These are phyloP conservation scores for Clavispora vitiphila DNA, from an alignment of 805 yeast genomes.

Conservation along the genomic window DNA sequence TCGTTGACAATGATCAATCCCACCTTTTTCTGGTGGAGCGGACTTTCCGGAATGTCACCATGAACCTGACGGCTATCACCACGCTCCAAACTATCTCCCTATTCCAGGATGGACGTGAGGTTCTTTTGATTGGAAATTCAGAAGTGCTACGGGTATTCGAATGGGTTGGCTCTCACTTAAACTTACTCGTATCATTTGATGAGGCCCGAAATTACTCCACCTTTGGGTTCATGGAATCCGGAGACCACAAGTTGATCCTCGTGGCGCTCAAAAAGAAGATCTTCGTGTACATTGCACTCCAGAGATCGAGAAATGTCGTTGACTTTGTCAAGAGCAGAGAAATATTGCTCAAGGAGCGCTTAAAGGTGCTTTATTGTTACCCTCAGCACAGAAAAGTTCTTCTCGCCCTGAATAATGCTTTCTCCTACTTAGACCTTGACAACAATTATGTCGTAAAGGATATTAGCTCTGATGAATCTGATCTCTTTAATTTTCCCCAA, in stretches of 20 bases:
- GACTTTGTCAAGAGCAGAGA: constrained; percentile 23
- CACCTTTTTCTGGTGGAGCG: constrained; percentile 16
- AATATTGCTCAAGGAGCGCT: constrained; percentile 25
- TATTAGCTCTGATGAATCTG: constrained; percentile 17
- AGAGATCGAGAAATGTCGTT: constrained; percentile 27
- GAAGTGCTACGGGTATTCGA: constrained; percentile 24
- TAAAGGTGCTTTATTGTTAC: constrained; percentile 18
- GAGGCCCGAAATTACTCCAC: constrained; percentile 18
- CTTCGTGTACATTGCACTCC: constrained; percentile 21
- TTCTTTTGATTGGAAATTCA: constrained; percentile 21
- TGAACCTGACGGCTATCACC: constrained; percentile 16
- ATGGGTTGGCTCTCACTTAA: constrained; percentile 30
- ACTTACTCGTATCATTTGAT: constrained; percentile 25
- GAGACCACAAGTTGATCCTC: constrained; percentile 20
- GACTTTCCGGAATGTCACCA: constrained; percentile 18
- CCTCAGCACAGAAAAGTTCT: constrained; percentile 5
- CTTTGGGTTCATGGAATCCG: constrained; percentile 15
- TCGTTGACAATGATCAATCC: constrained; percentile 17
- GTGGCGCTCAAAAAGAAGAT: constrained; percentile 28
- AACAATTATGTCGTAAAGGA: constrained; percentile 12
- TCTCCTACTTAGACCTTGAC: constrained; percentile 13
- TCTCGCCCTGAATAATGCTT: constrained; percentile 13
- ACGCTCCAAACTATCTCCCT: constrained; percentile 13
- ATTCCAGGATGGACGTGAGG: constrained; percentile 16
- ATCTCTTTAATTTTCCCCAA: constrained; percentile 15